These are phyloP conservation scores for Nakataea oryzae DNA, from an alignment of 2,329 filamentous ascomycete species.

Conservation along the genomic window DNA sequence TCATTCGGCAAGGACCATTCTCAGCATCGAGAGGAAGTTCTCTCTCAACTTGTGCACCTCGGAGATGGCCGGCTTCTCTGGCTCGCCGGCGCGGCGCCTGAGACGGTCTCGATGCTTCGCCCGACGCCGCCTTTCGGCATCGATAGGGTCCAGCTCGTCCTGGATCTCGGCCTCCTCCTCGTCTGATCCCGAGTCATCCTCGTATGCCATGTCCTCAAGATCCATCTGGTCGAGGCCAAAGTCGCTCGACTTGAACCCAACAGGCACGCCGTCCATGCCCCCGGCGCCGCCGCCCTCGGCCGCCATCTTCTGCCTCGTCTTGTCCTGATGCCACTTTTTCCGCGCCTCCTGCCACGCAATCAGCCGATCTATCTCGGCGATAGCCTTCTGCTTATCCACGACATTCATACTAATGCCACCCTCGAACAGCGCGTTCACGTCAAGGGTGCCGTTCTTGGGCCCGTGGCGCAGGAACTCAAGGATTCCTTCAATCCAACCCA, in stretches of 20 bases:
- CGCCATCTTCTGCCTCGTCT: constrained; percentile 98
- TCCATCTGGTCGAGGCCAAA: constrained; percentile 87
- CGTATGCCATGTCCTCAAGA: constrained; percentile 74
- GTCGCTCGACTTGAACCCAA: constrained; percentile 65
- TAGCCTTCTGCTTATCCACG: constrained; percentile 62
- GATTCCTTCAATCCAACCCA: constrained; percentile 95
- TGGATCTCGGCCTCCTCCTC: constrained; percentile 59
- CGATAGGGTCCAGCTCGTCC: constrained; percentile 78
- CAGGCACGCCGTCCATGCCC: constrained; percentile 34
- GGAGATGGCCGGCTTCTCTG: constrained; percentile 64
- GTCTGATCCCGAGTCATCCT: constrained; percentile 53
- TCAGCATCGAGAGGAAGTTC: constrained; percentile 72
- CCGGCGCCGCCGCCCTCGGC: constrained; percentile 51
- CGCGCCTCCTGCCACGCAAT: constrained; percentile 91
- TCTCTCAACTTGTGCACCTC: constrained; percentile 75
- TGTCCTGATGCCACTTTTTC: constrained; percentile 97
- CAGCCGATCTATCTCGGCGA: constrained; percentile 72
- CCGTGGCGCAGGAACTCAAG: constrained; percentile 86
- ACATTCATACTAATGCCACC: constrained; percentile 58
- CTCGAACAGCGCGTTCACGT: constrained; percentile 89
- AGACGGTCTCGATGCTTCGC: constrained; percentile 71
- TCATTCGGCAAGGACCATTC: constrained; percentile 69
- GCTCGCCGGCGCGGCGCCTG: constrained; percentile 71
- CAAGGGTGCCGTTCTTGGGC: constrained; percentile 73
- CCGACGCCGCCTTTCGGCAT: constrained; percentile 70